phyloP scores from a whole-genome alignment of 2,329 filamentous ascomycete species.

The Metarhizium robertsii region DNA sequence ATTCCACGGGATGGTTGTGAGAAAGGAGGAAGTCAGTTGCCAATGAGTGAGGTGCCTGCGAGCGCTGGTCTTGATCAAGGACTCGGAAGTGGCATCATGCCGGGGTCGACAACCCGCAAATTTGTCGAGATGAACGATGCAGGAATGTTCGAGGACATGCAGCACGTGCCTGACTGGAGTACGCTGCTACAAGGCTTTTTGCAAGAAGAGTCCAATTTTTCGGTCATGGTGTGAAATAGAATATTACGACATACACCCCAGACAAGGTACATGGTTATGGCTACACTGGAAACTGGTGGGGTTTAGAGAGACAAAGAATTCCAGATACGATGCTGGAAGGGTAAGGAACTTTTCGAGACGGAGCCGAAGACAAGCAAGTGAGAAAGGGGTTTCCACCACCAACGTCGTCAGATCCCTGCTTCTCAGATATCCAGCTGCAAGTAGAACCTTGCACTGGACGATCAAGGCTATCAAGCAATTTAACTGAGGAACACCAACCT shows the following conservation, averaged over 20 bases:
- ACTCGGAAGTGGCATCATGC: not conserved
- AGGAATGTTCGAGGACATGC: conserved; percentile 2
- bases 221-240: conserved; percentile 6
- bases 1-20: conserved; percentile 9
- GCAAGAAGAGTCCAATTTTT: conserved; percentile 15
- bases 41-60: not conserved
- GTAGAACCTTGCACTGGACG: not conserved
- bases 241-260: not conserved
- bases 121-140: conserved; percentile 1
- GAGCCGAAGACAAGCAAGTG: not conserved
- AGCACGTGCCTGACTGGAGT: conserved; percentile 18
- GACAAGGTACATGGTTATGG: not conserved
- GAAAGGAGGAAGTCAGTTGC: not conserved
- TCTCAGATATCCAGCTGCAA: not conserved
- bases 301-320: not conserved
- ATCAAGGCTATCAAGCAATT: too few species aligned
- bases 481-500: not conserved
- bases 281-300: not conserved
- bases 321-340: not conserved
- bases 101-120: not conserved
- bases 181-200: conserved; percentile 20
- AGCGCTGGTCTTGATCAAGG: not conserved
- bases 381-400: not conserved
- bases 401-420: not conserved
- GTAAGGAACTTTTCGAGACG: not conserved